Base-by-base conservation (phyloP, 495 filamentous ascomycete species). In the Aspergillus cavernicola region DNA sequence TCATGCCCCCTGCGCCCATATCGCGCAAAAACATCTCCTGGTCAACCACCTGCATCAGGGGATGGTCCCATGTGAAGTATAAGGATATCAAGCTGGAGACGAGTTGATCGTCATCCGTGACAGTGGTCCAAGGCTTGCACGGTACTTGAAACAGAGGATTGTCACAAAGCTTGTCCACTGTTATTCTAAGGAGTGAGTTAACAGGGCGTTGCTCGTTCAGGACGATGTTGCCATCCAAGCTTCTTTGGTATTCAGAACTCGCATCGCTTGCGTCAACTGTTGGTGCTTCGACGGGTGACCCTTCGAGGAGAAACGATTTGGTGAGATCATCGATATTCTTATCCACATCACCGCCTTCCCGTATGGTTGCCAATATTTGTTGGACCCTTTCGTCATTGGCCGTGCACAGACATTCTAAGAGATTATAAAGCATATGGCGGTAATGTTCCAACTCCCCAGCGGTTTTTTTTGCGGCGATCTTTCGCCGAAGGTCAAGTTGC, bases 51-150 rank as follows among this genome's bases (percentile, higher is more conserved):
- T 72, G 70, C 28, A 60, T 59, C 29, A 66, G 62, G 23, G 71
- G 70, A 46, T 75, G 70, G 39, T 73, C 67, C 71, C 71, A 75
- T 22, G 69, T 60, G 35, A 67, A 67, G 47, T 67, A 67, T 37
- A 67, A 45, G 22, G 61, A 62, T 26, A 64, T 39, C 22, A 67
- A 43, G 31, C 64, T 57, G 4, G 64, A 67, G 38, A 67, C 55
- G 29, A 67, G 50, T 16, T 60, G 50, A 20, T 64, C 43, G 40
- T 67, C 61, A 3, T 58, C 40, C 11, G 61, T 62, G 54, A 64
- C 50, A 18, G 15, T 50, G 0, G 64, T 62, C 61, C 61, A 67
- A 40, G 58, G 59, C 13, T 40, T 66, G 12, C 68, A 66, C 1
- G 66, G 64, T 7, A 75, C 64, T 31, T 57, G 57, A 24, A 71